A percentile compares a stretch with the other conserved stretches of the same genome.
Conservation (phyloP, 1,139 yeast genomes). For the Nematodospora anomalae region DNA sequence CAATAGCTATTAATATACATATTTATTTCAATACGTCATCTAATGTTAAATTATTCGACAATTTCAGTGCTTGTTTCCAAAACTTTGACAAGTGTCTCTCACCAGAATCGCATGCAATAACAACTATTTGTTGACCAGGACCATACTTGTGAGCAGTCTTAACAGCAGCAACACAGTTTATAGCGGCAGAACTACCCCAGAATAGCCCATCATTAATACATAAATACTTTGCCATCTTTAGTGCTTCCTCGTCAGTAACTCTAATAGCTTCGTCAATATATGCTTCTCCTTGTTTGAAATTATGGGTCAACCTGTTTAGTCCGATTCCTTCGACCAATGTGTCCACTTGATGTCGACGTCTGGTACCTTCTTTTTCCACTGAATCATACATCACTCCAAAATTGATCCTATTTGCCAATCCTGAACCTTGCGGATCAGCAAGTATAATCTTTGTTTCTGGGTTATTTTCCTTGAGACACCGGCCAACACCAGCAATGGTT, state of each 20-base stretch:
- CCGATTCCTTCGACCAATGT: slow-evolving; percentile 95
- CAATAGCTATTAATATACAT: background rate
- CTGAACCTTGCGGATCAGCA: slow-evolving; percentile 97
- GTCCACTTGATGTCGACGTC: slow-evolving; percentile 95
- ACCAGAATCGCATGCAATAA: slow-evolving; percentile 94
- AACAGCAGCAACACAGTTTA: slow-evolving; percentile 89
- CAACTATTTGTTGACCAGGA: slow-evolving; percentile 73
- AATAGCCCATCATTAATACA: slow-evolving; percentile 85
- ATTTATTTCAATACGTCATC: slow-evolving; percentile 27
- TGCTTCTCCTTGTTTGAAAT: slow-evolving; percentile 69
- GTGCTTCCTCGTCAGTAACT: slow-evolving; percentile 77
- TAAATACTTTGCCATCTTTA: slow-evolving; percentile 82
- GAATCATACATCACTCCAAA: slow-evolving; percentile 91
- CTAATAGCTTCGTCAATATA: slow-evolving; percentile 76
- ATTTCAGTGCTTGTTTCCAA: slow-evolving; percentile 68
- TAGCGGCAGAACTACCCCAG: slow-evolving; percentile 89
- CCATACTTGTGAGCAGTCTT: slow-evolving; percentile 56
- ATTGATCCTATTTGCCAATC: slow-evolving; percentile 79
- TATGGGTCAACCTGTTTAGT: slow-evolving; percentile 78
- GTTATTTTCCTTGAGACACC: slow-evolving; percentile 57
- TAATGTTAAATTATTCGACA: slow-evolving; percentile 27
- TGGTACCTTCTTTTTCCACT: slow-evolving; percentile 87
- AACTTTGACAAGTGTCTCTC: slow-evolving; percentile 86
- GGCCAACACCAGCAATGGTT: slow-evolving; percentile 86
- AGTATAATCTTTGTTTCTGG: slow-evolving; percentile 49